Base-by-base conservation (phyloP, 257 asterid species). In the Ehretia macrophylla region DNA sequence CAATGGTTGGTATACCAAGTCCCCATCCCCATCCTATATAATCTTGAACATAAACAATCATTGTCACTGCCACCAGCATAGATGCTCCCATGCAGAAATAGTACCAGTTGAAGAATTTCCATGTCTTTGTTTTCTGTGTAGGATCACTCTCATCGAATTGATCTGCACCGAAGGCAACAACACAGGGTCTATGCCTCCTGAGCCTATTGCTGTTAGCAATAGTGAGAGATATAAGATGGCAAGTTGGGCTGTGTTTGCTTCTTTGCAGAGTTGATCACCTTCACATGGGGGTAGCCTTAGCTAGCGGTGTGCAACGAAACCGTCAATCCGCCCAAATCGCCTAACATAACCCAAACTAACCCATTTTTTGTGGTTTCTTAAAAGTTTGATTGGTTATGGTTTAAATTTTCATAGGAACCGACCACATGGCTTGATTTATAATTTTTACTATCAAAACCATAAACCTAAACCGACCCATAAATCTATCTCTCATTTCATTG, bases 41-140 rank as follows among this genome's bases (percentile, higher is more conserved):
- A 47, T 92, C 98, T 64, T 92, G 98, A 1, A 88, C 63, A 14
- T 89, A 92, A 0, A 92, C 95, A 16, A 92, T 65, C 10, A 81
- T 95, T 0, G 98, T 92, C 9, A 82, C 88, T 1, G 98, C 93
- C 27, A 86, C 75, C 55, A 92, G 72, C 71, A 86, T 82, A 0
- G 98, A 85, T 3, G 66, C 77, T 40, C 97, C 98, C 97, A 88
- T 88, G 82, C 84, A 77, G 63, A 88, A 86, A 58, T 83, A 88
- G 59, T 88, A 85, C 95, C 95, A 85, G 32, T 88, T 88, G 84
- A 88, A 88, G 85, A 88, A 85, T 66, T 79, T 85, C 97, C 97
- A 86, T 3, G 94, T 86, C 1, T 72, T 47, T 10, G 75, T 69
- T 61, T 75, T 88, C 52, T 85, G 88, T 19, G 63, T 53, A 0